Base-by-base conservation (phyloP, 306 rosid genomes). In the Inga laurina region DNA sequence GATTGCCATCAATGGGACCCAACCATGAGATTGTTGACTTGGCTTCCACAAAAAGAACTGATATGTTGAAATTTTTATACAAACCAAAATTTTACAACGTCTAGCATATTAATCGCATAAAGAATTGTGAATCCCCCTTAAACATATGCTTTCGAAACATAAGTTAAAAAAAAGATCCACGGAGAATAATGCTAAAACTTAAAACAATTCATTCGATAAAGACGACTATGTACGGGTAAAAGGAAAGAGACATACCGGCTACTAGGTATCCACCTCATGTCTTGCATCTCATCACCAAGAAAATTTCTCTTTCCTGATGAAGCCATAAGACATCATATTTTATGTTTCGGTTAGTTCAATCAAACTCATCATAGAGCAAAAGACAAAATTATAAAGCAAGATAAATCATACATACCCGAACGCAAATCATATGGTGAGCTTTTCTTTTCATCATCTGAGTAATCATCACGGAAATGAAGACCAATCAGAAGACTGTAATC, bases 401-500 rank as follows among this genome's bases (percentile, higher is more conserved):
- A 48, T 15, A 73, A 46, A 73, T 72, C 67, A 54, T 75, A 57
- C 35, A 44, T 80, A 87, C 90, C 86, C n/a, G 84, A 75, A 83
- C 57, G 67, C 71, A 85, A 68, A 64, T 78, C 78, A 15, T 74
- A 66, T 0, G 73, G 67, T 48, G 81, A 82, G 61, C 75, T 82
- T 80, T 77, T 85, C 44, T 21, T 75, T 72, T 78, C 87, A 75
- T 87, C 84, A 83, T 77, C 39, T 30, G 77, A 70, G 81, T 44
- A 57, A 70, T 89, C 90, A 83, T 87, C 76, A 48, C 89, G 79
- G 66, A 89, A 85, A 79, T 89, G 90, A 85, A 89, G 82, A 80
- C 92, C 92, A 75, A 89, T 83, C 80, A 89, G 81, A 83, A 89
- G 84, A 81, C 90, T 89, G 48, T 89, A 89, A 87, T 89, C 92